Conservation (phyloP, 75 land plant species). For the Gnetum montanum region DNA sequence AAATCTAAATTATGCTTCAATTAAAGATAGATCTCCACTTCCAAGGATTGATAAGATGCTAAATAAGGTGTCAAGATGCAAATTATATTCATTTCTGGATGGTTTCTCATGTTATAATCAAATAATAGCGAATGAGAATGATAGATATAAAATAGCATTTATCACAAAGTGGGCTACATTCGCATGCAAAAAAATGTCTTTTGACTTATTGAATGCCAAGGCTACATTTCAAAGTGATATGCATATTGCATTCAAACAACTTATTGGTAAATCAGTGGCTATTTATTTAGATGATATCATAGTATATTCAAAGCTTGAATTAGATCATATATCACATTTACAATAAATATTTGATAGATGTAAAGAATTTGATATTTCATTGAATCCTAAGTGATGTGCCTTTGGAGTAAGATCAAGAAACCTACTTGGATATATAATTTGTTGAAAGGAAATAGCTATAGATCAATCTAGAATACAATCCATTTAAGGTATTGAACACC, state of each 20-base stretch:
- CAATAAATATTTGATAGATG: neutral
- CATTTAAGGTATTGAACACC: neutral
- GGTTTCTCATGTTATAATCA: neutral
- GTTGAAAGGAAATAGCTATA: neutral
- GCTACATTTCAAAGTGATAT: neutral
- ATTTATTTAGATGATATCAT: neutral
- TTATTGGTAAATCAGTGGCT: neutral
- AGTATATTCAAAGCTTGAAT: neutral
- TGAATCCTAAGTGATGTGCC: neutral
- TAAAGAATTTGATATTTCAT: neutral
- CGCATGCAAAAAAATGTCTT: neutral
- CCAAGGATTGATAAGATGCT: neutral
- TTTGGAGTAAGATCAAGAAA: neutral
- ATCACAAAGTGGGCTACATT: neutral
- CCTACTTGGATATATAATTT: neutral
- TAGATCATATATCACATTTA: neutral
- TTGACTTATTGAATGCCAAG: neutral
- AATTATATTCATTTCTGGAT: neutral
- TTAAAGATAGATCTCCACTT: neutral
- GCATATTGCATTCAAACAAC: neutral
- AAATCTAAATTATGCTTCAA: neutral
- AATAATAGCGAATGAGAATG: neutral
- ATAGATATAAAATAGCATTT: neutral
- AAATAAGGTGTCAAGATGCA: neutral
- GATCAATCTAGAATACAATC: neutral